These are phyloP conservation scores for California macrophylla DNA, from an alignment of 441 rosid species.

Conservation along the genomic window DNA sequence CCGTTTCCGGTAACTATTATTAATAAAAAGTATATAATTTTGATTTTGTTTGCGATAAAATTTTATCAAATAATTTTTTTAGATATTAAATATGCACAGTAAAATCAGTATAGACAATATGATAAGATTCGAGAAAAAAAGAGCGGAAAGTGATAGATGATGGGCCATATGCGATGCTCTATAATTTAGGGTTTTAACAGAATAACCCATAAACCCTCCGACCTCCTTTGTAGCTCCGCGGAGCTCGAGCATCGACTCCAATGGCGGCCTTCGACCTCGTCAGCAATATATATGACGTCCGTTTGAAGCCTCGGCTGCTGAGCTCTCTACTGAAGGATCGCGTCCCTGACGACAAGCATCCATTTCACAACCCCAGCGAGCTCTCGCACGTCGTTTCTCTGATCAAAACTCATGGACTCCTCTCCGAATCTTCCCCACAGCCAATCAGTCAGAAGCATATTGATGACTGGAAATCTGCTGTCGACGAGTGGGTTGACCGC, in stretches of 20 bases:
- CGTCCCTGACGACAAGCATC: conserved; percentile 52
- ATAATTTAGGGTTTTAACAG: background rate
- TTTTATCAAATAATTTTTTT: no score
- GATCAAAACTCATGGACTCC: conserved; percentile 39
- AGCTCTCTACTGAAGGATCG: conserved; percentile 36
- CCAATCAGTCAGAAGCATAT: conserved; percentile 30
- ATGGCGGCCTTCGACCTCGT: conserved; percentile 33
- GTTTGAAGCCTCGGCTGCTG: conserved; percentile 51
- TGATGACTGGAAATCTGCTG: conserved; percentile 45
- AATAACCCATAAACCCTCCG: background rate
- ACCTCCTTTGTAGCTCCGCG: background rate
- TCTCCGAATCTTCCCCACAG: conserved; percentile 35
- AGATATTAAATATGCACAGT: no score
- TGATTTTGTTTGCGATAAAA: no score
- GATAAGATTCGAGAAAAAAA: no score
- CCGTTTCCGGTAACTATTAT: no score
- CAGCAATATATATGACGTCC: conserved; percentile 39
- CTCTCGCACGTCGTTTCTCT: conserved; percentile 36
- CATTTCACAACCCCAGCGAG: conserved; percentile 24
- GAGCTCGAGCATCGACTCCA: background rate
- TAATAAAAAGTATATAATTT: no score
- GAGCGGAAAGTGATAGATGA: no score
- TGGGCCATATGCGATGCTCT: no score
- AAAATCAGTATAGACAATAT: no score
- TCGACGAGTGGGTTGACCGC: conserved; percentile 58